phyloP scores from a whole-genome alignment of 306 rosid genomes.

The Elaeagnus macrophylla region DNA sequence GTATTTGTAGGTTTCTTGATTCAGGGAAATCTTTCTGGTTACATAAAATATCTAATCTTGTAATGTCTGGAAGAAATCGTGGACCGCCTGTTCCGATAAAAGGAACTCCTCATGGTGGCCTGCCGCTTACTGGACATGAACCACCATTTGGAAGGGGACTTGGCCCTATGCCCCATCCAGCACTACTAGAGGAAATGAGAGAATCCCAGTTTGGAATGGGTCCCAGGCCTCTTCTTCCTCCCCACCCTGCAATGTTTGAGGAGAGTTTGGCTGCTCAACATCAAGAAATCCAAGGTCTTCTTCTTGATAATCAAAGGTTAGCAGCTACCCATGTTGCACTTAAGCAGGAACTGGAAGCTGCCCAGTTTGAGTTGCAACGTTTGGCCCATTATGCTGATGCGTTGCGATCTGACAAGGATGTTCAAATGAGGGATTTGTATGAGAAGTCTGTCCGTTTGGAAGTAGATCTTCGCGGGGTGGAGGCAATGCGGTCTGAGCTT shows the following conservation, averaged over 20 bases:
- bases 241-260: slow-evolving; percentile 73
- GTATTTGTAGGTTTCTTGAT: slow-evolving; percentile 11
- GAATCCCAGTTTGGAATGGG: slow-evolving; percentile 68
- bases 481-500: slow-evolving; percentile 66
- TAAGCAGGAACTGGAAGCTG: slow-evolving; percentile 87
- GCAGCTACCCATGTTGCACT: slow-evolving; percentile 97
- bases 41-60: neutral
- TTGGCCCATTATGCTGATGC: slow-evolving; percentile 73
- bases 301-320: slow-evolving; percentile 76
- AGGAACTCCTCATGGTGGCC: slow-evolving; percentile 42
- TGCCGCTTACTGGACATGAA: slow-evolving; percentile 51
- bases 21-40: neutral
- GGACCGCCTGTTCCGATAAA: slow-evolving; percentile 58
- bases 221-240: slow-evolving; percentile 44
- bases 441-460: slow-evolving; percentile 69
- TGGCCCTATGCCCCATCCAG: slow-evolving; percentile 56
- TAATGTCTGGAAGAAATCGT: slow-evolving; percentile 80
- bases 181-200: slow-evolving; percentile 64
- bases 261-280: slow-evolving; percentile 83
- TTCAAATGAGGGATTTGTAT: slow-evolving; percentile 62
- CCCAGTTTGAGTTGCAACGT: slow-evolving; percentile 72
- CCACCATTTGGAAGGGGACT: slow-evolving; percentile 46
- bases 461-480: slow-evolving; percentile 69
- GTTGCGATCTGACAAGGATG: slow-evolving; percentile 67
- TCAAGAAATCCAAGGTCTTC: slow-evolving; percentile 73